Evolutionary conservation across 805 yeast species (phyloP), one percentile per base, ranked within the genome.

Genomic region (Candida peoriensis): DNA sequence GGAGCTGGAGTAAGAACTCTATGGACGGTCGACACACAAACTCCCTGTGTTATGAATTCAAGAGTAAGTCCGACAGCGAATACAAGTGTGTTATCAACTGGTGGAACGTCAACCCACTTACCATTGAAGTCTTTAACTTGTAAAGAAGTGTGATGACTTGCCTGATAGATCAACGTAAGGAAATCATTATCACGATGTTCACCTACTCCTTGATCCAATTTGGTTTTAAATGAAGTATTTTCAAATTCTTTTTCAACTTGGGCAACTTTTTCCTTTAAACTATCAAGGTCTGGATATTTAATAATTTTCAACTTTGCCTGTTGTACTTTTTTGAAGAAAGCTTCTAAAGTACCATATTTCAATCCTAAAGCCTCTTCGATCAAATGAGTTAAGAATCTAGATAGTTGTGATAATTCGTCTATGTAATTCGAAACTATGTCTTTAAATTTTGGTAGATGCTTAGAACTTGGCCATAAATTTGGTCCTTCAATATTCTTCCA

Each of bases 131-230:
- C 65, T 41, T 70, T 71, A 10, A 69, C 74, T 41, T 69, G 72
- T 21, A 71, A 51, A 7, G 70, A 64, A 4, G 50, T 54, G 37
- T 68, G 74, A 12, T 55, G 59, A 1, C 72, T 60, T 9, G 76
- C 82, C 47, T 78, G 83, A 44, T 67, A 72, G 10, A 79, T 74
- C 49, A 66, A 74, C 0, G 84, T 78, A 20, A 78, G 48, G 47
- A 78, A 63, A 36, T 76, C 82, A 4, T 78, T 72, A 47, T 81
- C 88, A 38, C 82, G 67, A 48, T 80, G 87, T 4, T 82, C 56
- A 7, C 54, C 50, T 15, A 52, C 59, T 13, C 53, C 51, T 44
- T 69, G 74, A 39, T 48, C 59, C 15, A 64, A 59, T 38, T 54
- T 57, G 0, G 74, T 66, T 5, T 61, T 37, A 28, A 66, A 54